Evolutionary conservation across 2,329 filamentous ascomycete genomes (phyloP).

Genomic region (Phaeomoniella chlamydospora): DNA sequence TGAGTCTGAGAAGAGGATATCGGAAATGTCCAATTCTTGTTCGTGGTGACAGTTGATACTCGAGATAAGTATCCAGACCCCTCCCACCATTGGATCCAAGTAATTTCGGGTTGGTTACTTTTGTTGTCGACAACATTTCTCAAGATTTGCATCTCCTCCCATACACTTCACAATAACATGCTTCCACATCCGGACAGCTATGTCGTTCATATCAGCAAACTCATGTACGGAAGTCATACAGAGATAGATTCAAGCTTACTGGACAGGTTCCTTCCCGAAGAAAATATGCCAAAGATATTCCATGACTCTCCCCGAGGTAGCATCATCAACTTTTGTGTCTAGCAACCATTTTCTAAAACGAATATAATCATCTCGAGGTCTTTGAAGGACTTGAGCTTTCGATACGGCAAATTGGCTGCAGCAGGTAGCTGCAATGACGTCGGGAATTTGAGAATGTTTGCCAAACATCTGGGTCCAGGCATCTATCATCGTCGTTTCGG

Average conservation of each 20-base stretch:
- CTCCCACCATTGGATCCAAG: too few species aligned
- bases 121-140: too few species aligned
- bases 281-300: not conserved
- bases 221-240: too few species aligned
- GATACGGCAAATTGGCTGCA: not conserved
- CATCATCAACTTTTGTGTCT: not conserved
- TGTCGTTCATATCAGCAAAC: not conserved
- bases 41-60: too few species aligned
- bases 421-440: not conserved
- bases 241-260: not conserved
- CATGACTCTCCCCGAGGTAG: not conserved
- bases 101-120: too few species aligned
- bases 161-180: slow-evolving; percentile 5
- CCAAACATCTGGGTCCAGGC: not conserved
- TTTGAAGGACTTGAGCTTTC: not conserved
- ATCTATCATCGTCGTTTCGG: not conserved
- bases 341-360: not conserved
- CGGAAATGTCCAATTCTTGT: too few species aligned
- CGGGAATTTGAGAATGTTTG: not conserved
- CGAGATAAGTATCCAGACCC: too few species aligned
- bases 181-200: slow-evolving; percentile 3
- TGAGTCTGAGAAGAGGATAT: too few species aligned
- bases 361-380: not conserved
- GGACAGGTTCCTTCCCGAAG: not conserved
- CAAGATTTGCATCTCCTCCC: too few species aligned